Evolutionary conservation across 2,329 filamentous ascomycete genomes (phyloP).

Genomic region (Amylocarpus encephaloides): DNA sequence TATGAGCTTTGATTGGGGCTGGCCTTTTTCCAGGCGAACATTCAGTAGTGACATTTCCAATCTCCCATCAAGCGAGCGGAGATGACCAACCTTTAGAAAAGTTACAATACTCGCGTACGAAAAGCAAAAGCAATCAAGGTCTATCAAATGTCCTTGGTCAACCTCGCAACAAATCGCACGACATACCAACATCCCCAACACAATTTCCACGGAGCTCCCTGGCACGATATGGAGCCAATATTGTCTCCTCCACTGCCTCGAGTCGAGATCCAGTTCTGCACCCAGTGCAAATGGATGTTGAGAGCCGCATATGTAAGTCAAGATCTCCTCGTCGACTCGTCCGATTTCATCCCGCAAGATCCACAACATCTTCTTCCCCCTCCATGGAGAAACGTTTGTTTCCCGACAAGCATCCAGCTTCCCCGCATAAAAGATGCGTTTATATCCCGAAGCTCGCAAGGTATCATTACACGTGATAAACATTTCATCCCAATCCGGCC

Average conservation of each 20-base stretch:
- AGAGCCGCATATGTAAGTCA: conserved; percentile 71
- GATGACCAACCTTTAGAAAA: neutral
- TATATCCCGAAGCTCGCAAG: neutral
- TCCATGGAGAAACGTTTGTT: neutral
- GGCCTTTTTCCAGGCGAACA: neutral
- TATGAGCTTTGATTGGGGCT: neutral
- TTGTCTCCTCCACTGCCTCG: conserved; percentile 50
- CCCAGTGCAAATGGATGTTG: conserved; percentile 85
- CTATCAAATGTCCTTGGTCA: neutral
- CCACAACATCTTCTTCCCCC: too few species aligned
- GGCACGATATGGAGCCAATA: neutral
- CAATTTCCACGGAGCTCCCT: conserved; percentile 1
- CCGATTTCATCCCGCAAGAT: neutral
- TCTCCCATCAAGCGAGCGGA: conserved; percentile 2
- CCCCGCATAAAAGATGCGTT: neutral
- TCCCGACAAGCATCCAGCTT: neutral
- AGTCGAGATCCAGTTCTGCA: conserved; percentile 86
- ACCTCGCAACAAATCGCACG: neutral
- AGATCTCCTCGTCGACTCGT: neutral
- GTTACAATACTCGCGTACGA: neutral
- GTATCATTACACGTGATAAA: conserved; percentile 5
- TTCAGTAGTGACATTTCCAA: conserved; percentile 2
- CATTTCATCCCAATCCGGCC: neutral
- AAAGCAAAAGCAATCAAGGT: neutral
- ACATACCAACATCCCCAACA: neutral